Evolutionary conservation across 805 yeast species (phyloP), one percentile per base, ranked within the genome.

Genomic region (Suhomyces emberorum): DNA sequence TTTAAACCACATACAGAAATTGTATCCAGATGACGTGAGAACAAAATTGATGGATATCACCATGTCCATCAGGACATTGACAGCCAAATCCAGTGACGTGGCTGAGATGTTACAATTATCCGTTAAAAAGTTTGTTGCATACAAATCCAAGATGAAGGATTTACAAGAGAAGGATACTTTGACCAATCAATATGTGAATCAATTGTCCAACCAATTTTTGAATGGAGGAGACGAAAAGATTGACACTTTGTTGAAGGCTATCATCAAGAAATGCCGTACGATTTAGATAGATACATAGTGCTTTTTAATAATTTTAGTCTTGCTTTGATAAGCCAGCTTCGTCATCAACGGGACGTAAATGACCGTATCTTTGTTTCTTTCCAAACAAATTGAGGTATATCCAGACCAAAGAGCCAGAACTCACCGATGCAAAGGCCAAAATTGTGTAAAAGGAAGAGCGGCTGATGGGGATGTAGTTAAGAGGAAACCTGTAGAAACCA

Each of bases 91-190:
- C 38, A 61, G 69, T 4, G 50, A 54, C 7, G 77, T 83, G 51
- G 77, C 84, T 14, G 79, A 72, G 33, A 58, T 65, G 34, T 69
- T 89, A 51, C 87, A 85, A 60, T 69, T 72, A 15, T 70, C 88
- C 14, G 83, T 88, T 28, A 84, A 82, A 53, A 78, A 80, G 52
- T 86, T 77, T 54, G 65, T 76, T 44, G 82, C 87, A 7, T 79
- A 77, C 52, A 70, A 73, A 43, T 47, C 55, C 44, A 80, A 72
- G 52, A 39, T 61, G n/a, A 47, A 43, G 29, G 54, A 55, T 32
- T 58, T 54, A 24, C 54, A 51, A 12, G 45, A 58, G 34, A 59
- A 61, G 31, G 55, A 51, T 11, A 47, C 54, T 17, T 50, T 78
- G 31, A 67, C 61, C 3, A 41, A 44, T 9, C 34, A 41, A 20